Conservation (phyloP, 2,329 filamentous ascomycete genomes). For the Myrmaecium sp. region DNA sequence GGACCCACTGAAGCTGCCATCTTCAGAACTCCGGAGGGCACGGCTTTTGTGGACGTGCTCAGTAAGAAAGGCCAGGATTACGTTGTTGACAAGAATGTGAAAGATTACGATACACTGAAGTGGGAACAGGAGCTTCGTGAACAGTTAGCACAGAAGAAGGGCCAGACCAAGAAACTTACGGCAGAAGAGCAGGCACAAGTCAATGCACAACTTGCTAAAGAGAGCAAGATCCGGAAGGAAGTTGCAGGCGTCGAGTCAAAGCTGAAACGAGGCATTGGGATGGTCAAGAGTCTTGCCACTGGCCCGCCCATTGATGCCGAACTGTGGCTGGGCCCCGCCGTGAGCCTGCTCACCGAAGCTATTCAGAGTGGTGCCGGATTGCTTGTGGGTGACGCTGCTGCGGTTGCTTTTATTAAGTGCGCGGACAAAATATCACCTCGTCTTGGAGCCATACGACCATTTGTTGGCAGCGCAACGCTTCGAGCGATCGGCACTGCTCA, state of each 20-base stretch:
- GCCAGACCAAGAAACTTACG: slow-evolving; percentile 76
- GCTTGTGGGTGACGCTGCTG: slow-evolving; percentile 64
- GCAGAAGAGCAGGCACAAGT: slow-evolving; percentile 80
- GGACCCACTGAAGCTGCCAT: slow-evolving; percentile 85
- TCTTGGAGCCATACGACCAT: slow-evolving; percentile 59
- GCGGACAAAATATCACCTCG: slow-evolving; percentile 57
- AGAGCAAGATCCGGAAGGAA: slow-evolving; percentile 58
- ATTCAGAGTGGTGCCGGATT: slow-evolving; percentile 69
- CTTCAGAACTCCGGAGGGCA: slow-evolving; percentile 77
- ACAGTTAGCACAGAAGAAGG: slow-evolving; percentile 86
- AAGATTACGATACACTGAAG: slow-evolving; percentile 89
- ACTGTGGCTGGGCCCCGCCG: slow-evolving; percentile 72
- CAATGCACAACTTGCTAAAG: slow-evolving; percentile 77
- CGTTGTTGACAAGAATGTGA: slow-evolving; percentile 70
- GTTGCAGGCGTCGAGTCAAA: slow-evolving; percentile 53
- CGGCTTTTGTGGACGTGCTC: slow-evolving; percentile 76
- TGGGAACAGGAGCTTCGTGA: slow-evolving; percentile 88
- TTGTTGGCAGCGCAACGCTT: slow-evolving; percentile 75
- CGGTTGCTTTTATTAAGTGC: slow-evolving; percentile 63
- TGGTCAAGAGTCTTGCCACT: slow-evolving; percentile 64
- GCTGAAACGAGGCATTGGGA: slow-evolving; percentile 67
- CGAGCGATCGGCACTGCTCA: slow-evolving; percentile 59
- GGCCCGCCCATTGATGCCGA: slow-evolving; percentile 81
- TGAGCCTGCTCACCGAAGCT: slow-evolving; percentile 53
- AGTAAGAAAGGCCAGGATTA: slow-evolving; percentile 59